Evolutionary conservation across 306 rosid genomes (phyloP).

Genomic region (Mucuna pruriens): DNA sequence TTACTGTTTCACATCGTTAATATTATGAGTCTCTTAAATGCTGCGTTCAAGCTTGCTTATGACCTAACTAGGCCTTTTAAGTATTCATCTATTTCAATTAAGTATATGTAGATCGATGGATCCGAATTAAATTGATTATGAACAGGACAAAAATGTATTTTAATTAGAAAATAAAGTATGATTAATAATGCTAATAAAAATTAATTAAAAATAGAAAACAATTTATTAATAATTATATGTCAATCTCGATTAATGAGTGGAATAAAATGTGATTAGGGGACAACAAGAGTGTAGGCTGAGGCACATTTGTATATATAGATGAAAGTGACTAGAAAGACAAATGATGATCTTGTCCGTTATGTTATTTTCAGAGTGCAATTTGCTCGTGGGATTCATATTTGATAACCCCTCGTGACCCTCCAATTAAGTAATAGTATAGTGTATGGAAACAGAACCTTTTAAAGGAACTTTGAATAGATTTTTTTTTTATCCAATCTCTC

Average conservation of each 20-base stretch:
- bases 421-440: slow-evolving; percentile 11
- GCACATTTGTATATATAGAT: neutral
- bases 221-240: neutral
- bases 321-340: slow-evolving; percentile 45
- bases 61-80: too few relatives aligned
- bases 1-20: too few relatives aligned
- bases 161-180: neutral
- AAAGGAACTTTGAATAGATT: slow-evolving; percentile 27
- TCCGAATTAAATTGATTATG: too few relatives aligned
- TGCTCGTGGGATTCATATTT: slow-evolving; percentile 49
- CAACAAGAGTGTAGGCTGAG: neutral
- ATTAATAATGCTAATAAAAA: neutral
- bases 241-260: neutral
- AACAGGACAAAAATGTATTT: neutral
- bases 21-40: too few relatives aligned
- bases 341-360: slow-evolving; percentile 45
- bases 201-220: neutral
- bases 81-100: too few relatives aligned
- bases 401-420: slow-evolving; percentile 62
- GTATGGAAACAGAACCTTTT: slow-evolving; percentile 11
- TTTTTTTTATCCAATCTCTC: slow-evolving; percentile 28
- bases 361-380: slow-evolving; percentile 45
- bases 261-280: neutral
- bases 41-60: too few relatives aligned
- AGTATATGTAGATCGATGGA: too few relatives aligned